Evolutionary conservation across 73 alveolate species (phyloP), one percentile per base, ranked within the genome.

Genomic region (Blepharisma stoltei): DNA sequence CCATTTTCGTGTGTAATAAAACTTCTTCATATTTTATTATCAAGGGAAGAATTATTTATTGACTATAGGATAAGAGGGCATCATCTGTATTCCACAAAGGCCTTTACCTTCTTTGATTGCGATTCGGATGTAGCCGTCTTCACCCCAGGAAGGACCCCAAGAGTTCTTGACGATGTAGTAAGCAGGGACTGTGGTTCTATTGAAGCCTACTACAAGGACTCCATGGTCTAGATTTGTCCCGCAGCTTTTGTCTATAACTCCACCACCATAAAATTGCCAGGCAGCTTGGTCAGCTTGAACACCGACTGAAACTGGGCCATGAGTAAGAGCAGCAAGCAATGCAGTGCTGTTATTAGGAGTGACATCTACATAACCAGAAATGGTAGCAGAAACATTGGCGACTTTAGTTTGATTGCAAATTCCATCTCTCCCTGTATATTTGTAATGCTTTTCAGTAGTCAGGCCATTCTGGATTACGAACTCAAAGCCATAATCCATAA

Each of bases 71-170:
- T 69, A 69, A 14, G 79, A 69, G 27, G 79, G 67, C 65, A 9
- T n/a, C 79, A 69, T 69, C 65, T 38, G 67, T 71, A 69, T 46
- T 69, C 79, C 79, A 69, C 79, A 69, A n/a, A 44, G 32, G 9
- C 79, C 70, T 55, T 88, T 80, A 55, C 80, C 84, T 79, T 60
- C 73, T 14, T 14, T 38, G 0, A 60, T 5, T 60, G 49, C 83
- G 6, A 83, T 55, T 54, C 76, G 44, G 37, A 84, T 68, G 85
- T 86, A 89, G 20, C 97, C 97, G 20, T 67, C 67, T 20, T 82
- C 94, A 21, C 97, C 97, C 96, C 96, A 92, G 76, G 73, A 6
- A 23, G 95, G 52, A 9, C 97, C 96, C 94, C 95, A 92, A 46
- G 97, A 92, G 91, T 92, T 92, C 89, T 81, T 89, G 77, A 89